Conservation (phyloP, 805 yeast genomes). For the Yamadazyma sp. region DNA sequence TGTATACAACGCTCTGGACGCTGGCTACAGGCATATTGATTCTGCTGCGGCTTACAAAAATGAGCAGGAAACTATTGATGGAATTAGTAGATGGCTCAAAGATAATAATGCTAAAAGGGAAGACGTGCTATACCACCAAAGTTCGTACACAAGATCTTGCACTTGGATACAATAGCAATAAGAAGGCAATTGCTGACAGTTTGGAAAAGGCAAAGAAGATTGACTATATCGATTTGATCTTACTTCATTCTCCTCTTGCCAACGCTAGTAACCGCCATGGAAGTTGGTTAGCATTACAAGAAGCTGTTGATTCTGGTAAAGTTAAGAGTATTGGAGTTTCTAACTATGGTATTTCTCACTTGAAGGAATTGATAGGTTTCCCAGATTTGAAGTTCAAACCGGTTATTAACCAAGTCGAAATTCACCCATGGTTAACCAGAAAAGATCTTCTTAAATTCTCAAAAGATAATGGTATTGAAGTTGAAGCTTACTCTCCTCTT, state of each 20-base stretch:
- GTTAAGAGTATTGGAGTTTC: slow-evolving; percentile 37
- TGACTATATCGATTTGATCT: slow-evolving; percentile 40
- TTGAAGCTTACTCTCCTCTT: slow-evolving; percentile 82
- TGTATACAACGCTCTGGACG: slow-evolving; percentile 47
- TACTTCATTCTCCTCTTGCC: slow-evolving; percentile 56
- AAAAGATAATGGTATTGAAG: slow-evolving; percentile 51
- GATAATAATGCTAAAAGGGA: slow-evolving; percentile 36
- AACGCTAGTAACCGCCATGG: slow-evolving; percentile 26
- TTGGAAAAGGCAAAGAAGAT: slow-evolving; percentile 33
- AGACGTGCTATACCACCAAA: slow-evolving; percentile 41
- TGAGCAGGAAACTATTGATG: slow-evolving; percentile 61
- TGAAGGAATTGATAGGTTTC: slow-evolving; percentile 24
- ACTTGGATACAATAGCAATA: slow-evolving; percentile 36
- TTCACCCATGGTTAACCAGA: slow-evolving; percentile 57
- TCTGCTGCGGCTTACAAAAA: slow-evolving; percentile 68
- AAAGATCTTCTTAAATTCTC: slow-evolving; percentile 59
- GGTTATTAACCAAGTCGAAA: slow-evolving; percentile 34
- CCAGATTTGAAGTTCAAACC: slow-evolving; percentile 27
- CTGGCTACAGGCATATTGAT: slow-evolving; percentile 75
- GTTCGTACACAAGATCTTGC: slow-evolving; percentile 27
- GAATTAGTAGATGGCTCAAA: slow-evolving; percentile 47
- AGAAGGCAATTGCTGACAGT: slow-evolving; percentile 28
- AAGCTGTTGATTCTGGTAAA: slow-evolving; percentile 60
- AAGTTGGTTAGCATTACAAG: slow-evolving; percentile 82
- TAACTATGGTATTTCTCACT: slow-evolving; percentile 30